Conservation (phyloP, 1,139 yeast species). For the Hansenula sp. region DNA sequence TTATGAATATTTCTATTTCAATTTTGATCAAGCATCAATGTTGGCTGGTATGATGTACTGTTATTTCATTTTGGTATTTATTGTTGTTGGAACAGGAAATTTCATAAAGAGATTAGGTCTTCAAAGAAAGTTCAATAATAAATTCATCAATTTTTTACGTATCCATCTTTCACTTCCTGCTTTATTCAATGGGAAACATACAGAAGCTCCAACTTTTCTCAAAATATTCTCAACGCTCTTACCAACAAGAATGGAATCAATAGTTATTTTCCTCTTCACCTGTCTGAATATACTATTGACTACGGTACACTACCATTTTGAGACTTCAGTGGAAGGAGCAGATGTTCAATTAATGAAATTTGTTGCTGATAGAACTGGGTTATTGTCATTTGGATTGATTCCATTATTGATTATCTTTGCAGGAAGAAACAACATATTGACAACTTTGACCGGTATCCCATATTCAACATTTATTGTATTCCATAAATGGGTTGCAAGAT, state of each 20-base stretch:
- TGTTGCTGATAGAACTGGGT: slow-evolving; percentile 31
- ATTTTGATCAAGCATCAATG: slow-evolving; percentile 6
- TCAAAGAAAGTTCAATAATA: slow-evolving; percentile 9
- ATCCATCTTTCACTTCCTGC: slow-evolving; percentile 17
- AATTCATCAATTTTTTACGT: slow-evolving; percentile 14
- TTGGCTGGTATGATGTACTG: slow-evolving; percentile 9
- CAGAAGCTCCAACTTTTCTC: slow-evolving; percentile 4
- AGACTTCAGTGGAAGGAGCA: slow-evolving; percentile 27
- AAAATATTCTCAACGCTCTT: slow-evolving; percentile 24
- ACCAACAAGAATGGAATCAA: slow-evolving; percentile 64
- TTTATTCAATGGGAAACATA: slow-evolving; percentile 11
- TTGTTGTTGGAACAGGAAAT: slow-evolving; percentile 4
- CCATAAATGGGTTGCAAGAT: slow-evolving; percentile 66
- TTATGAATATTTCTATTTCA: slow-evolving; percentile 3
- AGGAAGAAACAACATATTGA: slow-evolving; percentile 62
- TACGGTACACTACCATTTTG: slow-evolving; percentile 36
- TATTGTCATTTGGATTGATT: slow-evolving; percentile 38
- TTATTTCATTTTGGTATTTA: slow-evolving; percentile 8
- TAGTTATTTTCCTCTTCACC: slow-evolving; percentile 43
- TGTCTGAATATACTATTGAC: slow-evolving; percentile 39
- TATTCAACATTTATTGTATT: slow-evolving; percentile 54
- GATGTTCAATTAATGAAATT: neutral
- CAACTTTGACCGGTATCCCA: slow-evolving; percentile 64
- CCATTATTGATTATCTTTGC: slow-evolving; percentile 52
- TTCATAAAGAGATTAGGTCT: slow-evolving; percentile 11